These are phyloP conservation scores for Didymella exigua DNA, from an alignment of 2,329 filamentous ascomycete genomes.

Conservation along the genomic window DNA sequence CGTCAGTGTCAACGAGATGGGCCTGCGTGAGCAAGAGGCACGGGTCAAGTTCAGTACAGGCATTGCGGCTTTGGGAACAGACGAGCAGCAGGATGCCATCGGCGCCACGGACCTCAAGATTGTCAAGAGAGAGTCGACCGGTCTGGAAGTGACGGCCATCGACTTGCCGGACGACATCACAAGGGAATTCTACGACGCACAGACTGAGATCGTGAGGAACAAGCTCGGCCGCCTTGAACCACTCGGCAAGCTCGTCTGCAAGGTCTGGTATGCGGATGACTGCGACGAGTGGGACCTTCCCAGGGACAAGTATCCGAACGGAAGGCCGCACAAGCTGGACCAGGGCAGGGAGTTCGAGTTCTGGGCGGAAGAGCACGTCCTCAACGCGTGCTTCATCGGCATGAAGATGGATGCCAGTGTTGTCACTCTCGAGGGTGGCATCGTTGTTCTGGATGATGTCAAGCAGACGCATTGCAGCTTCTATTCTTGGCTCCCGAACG, in stretches of 20 bases:
- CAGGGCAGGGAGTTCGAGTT: conserved; percentile 58
- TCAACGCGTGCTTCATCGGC: conserved; percentile 65
- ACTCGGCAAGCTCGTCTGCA: conserved; percentile 61
- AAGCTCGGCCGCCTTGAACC: conserved; percentile 54
- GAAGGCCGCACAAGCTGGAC: conserved; percentile 23
- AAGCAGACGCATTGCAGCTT: conserved; percentile 51
- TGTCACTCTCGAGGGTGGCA: conserved; percentile 30
- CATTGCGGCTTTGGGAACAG: conserved; percentile 54
- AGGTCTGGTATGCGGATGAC: conserved; percentile 55
- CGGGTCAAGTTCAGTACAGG: conserved; percentile 58
- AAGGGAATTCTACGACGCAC: conserved; percentile 54
- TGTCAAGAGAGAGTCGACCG: conserved; percentile 27
- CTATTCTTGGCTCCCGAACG: conserved; percentile 53
- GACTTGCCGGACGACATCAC: conserved; percentile 52
- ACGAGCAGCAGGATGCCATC: conserved; percentile 49
- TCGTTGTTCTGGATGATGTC: conserved; percentile 48
- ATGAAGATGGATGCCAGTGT: conserved; percentile 52
- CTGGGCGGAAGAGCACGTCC: conserved; percentile 68
- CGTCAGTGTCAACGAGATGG: conserved; percentile 29
- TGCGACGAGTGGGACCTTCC: conserved; percentile 48
- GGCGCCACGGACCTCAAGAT: conserved; percentile 24
- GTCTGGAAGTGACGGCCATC: conserved; percentile 55
- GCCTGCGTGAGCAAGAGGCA: conserved; percentile 55
- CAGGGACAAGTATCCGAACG: conserved; percentile 32
- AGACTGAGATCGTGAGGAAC: conserved; percentile 40